phyloP scores from a whole-genome alignment of 306 rosid genomes.

The Cotoneaster glaucophyllus region DNA sequence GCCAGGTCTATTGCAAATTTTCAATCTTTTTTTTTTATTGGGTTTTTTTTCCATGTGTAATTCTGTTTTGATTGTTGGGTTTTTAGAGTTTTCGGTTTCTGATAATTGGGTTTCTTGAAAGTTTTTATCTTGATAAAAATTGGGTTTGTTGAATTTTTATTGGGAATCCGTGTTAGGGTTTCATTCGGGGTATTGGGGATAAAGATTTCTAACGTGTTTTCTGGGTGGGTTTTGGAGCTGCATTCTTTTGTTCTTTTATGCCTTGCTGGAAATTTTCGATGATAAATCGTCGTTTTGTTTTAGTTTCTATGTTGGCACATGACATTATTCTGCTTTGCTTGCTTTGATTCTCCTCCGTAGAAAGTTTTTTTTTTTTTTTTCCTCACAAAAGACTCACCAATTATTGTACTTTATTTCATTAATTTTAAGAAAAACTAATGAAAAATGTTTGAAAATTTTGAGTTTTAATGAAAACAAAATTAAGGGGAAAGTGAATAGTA shows the following conservation, averaged over 20 bases:
- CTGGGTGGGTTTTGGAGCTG: background rate
- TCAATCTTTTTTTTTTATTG: background rate
- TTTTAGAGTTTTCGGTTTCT: background rate
- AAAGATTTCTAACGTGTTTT: background rate
- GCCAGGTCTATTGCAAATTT: slow-evolving; percentile 55
- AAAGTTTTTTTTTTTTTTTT: background rate
- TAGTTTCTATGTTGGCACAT: background rate
- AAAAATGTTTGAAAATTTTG: no score
- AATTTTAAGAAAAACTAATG: background rate
- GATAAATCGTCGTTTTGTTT: background rate
- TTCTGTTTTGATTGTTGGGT: background rate
- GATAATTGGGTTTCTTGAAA: background rate
- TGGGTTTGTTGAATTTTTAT: background rate
- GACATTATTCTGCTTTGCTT: background rate
- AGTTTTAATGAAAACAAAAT: no score
- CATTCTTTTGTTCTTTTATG: background rate
- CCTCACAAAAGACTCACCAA: background rate
- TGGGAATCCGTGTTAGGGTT: slow-evolving; percentile 3
- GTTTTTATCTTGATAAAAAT: background rate
- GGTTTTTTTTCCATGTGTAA: background rate
- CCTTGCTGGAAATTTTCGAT: background rate
- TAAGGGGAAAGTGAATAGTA: no score
- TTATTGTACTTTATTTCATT: background rate
- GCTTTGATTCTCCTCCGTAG: background rate
- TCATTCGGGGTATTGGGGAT: background rate